Evolutionary conservation across 2,329 filamentous ascomycete species (phyloP), one percentile per base, ranked within the genome.

Genomic region (Grosmannia serpens): DNA sequence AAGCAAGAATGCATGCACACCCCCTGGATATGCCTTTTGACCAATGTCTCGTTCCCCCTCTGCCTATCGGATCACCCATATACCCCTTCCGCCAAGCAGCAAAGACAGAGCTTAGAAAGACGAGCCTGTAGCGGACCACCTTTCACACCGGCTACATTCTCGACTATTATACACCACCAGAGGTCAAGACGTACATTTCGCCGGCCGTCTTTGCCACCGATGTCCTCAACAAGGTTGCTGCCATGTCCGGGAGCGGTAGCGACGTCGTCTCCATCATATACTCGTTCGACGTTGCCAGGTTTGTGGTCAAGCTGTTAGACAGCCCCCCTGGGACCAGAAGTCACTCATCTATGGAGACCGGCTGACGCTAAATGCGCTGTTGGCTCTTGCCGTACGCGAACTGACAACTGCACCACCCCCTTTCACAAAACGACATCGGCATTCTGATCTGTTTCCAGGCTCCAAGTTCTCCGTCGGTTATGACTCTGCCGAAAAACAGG

Each of bases 191-290:
- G 2, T 65, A 77, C 62, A 62, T 79, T 56, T 58, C 66, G 2
- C 71, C 57, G 2, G 68, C 70, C 54, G 67, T 71, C 0, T 71
- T 77, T 17, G 70, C 74, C 4, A 60, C 80, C 24, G 75, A 80
- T 62, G 70, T 80, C 11, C 58, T 65, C 4, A 69, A 70, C 60
- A 72, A 74, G 15, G 67, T 66, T 3, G 79, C 79, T 1, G 75
- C 72, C 13, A 74, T 81, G 24, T 78, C 79, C 0, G 77, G 76
- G 0, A 68, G 73, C 26, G 80, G 80, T 0, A 68, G 75, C n/a
- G 69, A 67, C 7, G 66, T 66, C 3, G 68, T 77, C 10, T 66
- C 70, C 3, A 75, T 79, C 65, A 81, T 77, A 0, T 75, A 80
- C 62, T 77, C 73, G 1, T 66, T 66, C 5, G 79, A 82, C 63